phyloP scores from a whole-genome alignment of 2,329 filamentous ascomycete genomes.

The Pseudocercospora crystallina region DNA sequence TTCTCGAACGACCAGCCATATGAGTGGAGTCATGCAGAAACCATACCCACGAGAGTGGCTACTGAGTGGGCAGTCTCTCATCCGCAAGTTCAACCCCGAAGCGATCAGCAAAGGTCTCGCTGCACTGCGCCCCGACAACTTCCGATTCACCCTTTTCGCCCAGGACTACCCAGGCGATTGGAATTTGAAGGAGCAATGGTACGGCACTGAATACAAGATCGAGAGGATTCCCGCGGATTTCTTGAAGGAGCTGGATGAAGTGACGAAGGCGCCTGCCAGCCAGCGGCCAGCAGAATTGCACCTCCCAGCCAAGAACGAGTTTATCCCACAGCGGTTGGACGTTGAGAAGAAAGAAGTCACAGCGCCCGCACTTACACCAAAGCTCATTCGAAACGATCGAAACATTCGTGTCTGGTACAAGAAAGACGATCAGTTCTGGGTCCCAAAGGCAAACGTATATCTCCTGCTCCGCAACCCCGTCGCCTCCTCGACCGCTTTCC shows the following conservation, averaged over 20 bases:
- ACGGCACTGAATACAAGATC: conserved; percentile 87
- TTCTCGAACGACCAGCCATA: conserved; percentile 81
- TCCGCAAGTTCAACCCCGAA: conserved; percentile 78
- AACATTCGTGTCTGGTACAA: conserved; percentile 89
- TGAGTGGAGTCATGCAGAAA: conserved; percentile 88
- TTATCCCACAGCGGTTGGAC: conserved; percentile 88
- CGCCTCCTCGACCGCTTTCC: conserved; percentile 75
- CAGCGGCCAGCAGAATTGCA: conserved; percentile 71
- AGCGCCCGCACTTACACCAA: conserved; percentile 70
- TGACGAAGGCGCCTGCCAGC: conserved; percentile 54
- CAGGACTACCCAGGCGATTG: conserved; percentile 80
- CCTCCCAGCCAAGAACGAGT: conserved; percentile 90
- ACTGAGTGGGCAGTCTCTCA: conserved; percentile 72
- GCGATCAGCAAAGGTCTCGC: conserved; percentile 72
- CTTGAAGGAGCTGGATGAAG: conserved; percentile 66
- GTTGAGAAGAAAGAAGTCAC: conserved; percentile 92
- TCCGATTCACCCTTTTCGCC: conserved; percentile 79
- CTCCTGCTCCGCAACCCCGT: conserved; percentile 78
- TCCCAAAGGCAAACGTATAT: conserved; percentile 86
- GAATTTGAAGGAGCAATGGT: conserved; percentile 93
- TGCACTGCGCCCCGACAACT: conserved; percentile 81
- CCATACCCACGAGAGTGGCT: conserved; percentile 83
- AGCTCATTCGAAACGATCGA: conserved; percentile 80
- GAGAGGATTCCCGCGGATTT: conserved; percentile 78
- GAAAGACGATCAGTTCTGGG: conserved; percentile 98